Evolutionary conservation across 2,329 filamentous ascomycete species (phyloP).

Genomic region (Cladosporium sphaerospermum): DNA sequence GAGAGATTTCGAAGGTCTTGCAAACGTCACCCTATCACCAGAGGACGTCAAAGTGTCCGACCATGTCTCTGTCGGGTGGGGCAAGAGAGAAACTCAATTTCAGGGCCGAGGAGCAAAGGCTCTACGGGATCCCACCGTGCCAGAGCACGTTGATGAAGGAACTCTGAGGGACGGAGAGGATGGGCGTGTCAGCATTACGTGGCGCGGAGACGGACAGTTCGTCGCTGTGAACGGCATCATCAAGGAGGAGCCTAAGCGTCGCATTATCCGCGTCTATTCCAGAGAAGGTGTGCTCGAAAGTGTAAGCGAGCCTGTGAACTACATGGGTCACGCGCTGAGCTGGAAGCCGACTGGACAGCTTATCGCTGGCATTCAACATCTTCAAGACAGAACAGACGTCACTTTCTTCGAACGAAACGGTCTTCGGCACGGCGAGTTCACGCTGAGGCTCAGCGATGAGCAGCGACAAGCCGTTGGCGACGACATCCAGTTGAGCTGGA

Average conservation of each 20-base stretch:
- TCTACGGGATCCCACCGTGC: conserved; percentile 86
- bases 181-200: conserved; percentile 66
- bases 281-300: conserved; percentile 87
- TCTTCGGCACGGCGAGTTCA: conserved; percentile 91
- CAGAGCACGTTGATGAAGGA: conserved; percentile 84
- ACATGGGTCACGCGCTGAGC: conserved; percentile 77
- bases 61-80: conserved; percentile 93
- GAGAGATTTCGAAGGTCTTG: conserved; percentile 76
- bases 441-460: conserved; percentile 60
- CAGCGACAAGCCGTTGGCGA: conserved; percentile 51
- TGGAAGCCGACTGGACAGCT: conserved; percentile 90
- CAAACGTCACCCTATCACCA: conserved; percentile 62
- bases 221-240: conserved; percentile 82
- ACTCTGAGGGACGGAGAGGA: conserved; percentile 69
- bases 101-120: conserved; percentile 71
- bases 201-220: conserved; percentile 90
- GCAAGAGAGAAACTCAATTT: conserved; percentile 97
- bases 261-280: conserved; percentile 83
- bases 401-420: conserved; percentile 97
- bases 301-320: conserved; percentile 89
- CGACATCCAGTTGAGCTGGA: conserved; percentile 71
- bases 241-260: conserved; percentile 58
- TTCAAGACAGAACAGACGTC: conserved; percentile 65
- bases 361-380: conserved; percentile 75
- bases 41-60: conserved; percentile 80